Base-by-base conservation (phyloP, 1,284 basidiomycete species). In the Stereum hirsutum region DNA sequence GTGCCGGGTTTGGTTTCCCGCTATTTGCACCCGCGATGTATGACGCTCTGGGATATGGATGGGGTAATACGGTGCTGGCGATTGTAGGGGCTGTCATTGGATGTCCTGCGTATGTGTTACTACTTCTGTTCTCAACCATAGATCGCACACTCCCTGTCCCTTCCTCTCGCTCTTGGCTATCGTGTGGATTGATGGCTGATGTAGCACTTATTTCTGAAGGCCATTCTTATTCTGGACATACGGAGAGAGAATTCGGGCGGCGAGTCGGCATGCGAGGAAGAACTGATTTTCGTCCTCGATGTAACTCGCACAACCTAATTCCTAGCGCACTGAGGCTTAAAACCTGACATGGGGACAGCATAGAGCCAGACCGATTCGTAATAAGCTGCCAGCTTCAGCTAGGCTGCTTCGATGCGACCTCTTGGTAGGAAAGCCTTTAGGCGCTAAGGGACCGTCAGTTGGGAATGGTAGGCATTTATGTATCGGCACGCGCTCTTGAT, bases 21-120 rank as follows among this genome's bases (percentile, higher is more conserved):
- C 57, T 85, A 10, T 83, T 85, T 45, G 78, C 75, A 1, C 75
- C 78, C 4, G 61, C 70, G 14, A 81, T 84, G 79, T 84, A 77
- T 56, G 58, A 64, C 3, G 63, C 63, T 11, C 64, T 84, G 0
- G 82, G 80, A 5, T 81, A 75, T 42, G 82, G 81, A 0, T 78
- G 74, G 47, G 81, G 78, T 3, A 62, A 77, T 46, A 78, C 80
- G 0, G 68, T 85, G 14, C 63, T 85, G 7, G 79, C 76, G 0
- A 69, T 54, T 15, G 50, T 72, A 5, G 69, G 77, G 0, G 71
- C 84, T 39, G 69, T 58, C 1, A 54, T 82, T 2, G 80, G 81
- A 76, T 3, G 63, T 3, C 81, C 14, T 78, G 78, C 53, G 81
- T 41, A 30, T 32, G 20, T 19, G 14, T 25, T 24, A 12, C 12